Evolutionary conservation across 495 filamentous ascomycete species (phyloP), one percentile per base, ranked within the genome.

Genomic region (Trichoderma asperelloides): DNA sequence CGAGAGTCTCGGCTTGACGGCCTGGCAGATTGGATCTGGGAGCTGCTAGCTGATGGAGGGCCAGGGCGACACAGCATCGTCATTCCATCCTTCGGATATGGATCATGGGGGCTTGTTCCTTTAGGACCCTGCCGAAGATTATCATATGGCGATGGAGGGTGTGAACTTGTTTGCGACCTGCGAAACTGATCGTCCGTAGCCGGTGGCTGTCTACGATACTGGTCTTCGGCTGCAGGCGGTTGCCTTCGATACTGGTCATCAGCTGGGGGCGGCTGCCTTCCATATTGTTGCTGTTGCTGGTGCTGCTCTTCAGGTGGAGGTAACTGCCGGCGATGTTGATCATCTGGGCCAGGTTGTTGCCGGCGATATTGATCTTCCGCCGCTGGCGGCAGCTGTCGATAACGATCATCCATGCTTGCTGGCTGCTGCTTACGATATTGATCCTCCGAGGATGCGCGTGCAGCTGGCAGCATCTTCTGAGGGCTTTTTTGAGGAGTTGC

Each of bases 31-130:
- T 72, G 78, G 37, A 90, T 82, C 55, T 60, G 88, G 40, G 90
- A 91, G 76, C 90, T 94, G 64, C 88, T 86, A 55, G 96, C 93
- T 25, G 93, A 96, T 55, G 90, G 89, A 60, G 91, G 88, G 0
- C 88, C 92, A 28, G 90, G 88, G 67, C 95, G 87, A 77, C 96
- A 98, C 70, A 97, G 91, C 90, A 98, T 96, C 2, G 95, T 98
- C 96, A 98, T 98, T 40, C 95, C 96, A 75, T 99, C 95, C 71
- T 91, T 87, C 5, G 94, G 95, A 73, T 96, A 97, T 23, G 93
- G 91, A 70, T 98, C 96, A 73, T 97, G 93, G 41, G 93, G 93
- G 18, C 96, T 84, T 28, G 84, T 77, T 2, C 86, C 78, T 66
- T 91, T 85, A 68, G 77, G 68, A 66, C 89, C 85, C 69, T 89